These are phyloP conservation scores for Mycena rebaudengoi DNA, from an alignment of 768 basidiomycete species.

Conservation along the genomic window DNA sequence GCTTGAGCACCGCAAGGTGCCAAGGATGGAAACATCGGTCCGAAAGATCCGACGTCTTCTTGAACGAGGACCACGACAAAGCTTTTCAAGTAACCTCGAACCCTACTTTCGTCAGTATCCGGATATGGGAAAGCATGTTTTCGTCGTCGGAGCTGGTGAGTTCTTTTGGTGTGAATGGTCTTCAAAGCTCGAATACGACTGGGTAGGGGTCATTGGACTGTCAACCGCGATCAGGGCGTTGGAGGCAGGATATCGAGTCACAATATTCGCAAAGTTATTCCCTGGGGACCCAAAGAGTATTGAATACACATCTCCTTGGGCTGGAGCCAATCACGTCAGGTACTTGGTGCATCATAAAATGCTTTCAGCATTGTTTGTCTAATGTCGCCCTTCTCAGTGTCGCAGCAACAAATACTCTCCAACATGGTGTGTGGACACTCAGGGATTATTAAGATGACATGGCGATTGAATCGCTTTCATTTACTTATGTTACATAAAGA, in stretches of 20 bases:
- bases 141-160: conserved; percentile 20
- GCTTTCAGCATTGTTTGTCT: too few relatives aligned
- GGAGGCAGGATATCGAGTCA: conserved; percentile 55
- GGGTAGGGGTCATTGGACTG: conserved; percentile 61
- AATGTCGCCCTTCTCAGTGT: too few relatives aligned
- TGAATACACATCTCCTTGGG: conserved; percentile 63
- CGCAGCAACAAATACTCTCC: background rate
- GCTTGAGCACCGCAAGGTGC: too few relatives aligned
- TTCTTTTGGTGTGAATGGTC: background rate
- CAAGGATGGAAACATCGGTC: too few relatives aligned
- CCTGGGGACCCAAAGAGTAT: conserved; percentile 58
- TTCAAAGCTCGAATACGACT: too few relatives aligned
- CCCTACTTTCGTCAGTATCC: too few relatives aligned
- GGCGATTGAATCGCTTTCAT: background rate
- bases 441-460: background rate
- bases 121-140: too few relatives aligned
- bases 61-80: too few relatives aligned
- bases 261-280: conserved; percentile 60
- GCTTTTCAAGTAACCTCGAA: too few relatives aligned
- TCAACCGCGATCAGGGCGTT: conserved; percentile 61
- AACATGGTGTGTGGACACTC: background rate
- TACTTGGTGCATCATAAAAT: too few relatives aligned
- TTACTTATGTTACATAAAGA: background rate
- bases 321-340: conserved; percentile 35
- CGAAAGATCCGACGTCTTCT: too few relatives aligned